These are phyloP conservation scores for Alternaria triticimaculans DNA, from an alignment of 2,329 filamentous ascomycete genomes.

Conservation along the genomic window DNA sequence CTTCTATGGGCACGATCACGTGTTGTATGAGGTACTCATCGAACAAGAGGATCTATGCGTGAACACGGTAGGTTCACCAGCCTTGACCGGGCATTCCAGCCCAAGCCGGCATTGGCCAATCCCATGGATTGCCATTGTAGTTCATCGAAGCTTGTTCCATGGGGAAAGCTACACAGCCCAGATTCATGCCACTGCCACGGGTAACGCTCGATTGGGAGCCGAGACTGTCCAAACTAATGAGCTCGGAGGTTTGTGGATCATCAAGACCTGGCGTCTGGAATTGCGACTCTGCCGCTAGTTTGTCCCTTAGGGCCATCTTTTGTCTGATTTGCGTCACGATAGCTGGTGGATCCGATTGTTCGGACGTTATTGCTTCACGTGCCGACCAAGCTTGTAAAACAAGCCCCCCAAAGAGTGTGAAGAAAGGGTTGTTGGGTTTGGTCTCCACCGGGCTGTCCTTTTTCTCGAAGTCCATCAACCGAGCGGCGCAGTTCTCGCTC, in stretches of 20 bases:
- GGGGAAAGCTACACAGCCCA: background rate
- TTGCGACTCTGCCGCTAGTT: background rate
- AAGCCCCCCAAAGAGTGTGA: constrained; percentile 58
- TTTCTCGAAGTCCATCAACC: constrained; percentile 32
- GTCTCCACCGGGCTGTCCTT: constrained; percentile 24
- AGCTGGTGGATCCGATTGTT: constrained; percentile 5
- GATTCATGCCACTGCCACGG: background rate
- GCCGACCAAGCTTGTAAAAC: constrained; percentile 61
- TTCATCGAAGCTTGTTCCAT: constrained; percentile 1
- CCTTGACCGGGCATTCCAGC: constrained; percentile 5
- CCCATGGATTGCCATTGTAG: constrained; percentile 9
- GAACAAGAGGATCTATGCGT: background rate
- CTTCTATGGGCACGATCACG: background rate
- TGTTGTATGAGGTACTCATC: background rate
- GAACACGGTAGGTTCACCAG: constrained; percentile 4
- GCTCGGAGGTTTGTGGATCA: background rate
- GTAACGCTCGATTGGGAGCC: background rate
- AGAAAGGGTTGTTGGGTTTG: constrained; percentile 30
- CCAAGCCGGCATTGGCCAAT: constrained; percentile 11
- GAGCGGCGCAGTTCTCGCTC: constrained; percentile 54
- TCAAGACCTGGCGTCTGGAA: background rate
- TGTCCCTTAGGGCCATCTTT: background rate
- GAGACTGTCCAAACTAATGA: constrained; percentile 1
- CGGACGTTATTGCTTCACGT: constrained; percentile 15
- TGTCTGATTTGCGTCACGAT: constrained; percentile 10